Percentiles rank a stretch among this genome's conserved stretches.
Conservation (phyloP, 2,329 filamentous ascomycete genomes). For the Fusarium duplospermum region DNA sequence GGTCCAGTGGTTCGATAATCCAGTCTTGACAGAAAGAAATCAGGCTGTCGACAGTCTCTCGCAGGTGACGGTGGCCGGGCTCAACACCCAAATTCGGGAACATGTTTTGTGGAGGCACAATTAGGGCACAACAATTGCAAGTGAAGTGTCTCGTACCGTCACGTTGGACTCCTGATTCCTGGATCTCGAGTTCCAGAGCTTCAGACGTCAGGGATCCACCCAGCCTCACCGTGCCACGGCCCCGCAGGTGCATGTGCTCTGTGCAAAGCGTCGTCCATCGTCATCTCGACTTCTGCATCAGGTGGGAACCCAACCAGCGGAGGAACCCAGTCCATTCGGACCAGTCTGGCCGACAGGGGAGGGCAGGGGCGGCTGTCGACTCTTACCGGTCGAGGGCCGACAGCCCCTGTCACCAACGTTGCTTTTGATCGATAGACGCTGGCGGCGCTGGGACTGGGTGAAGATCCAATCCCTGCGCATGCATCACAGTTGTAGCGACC, state of each 20-base stretch:
- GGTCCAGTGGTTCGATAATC: not conserved
- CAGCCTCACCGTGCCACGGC: constrained; percentile 43
- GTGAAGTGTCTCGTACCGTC: constrained; percentile 38
- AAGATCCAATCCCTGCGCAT: constrained; percentile 37
- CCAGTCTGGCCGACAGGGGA: constrained; percentile 32
- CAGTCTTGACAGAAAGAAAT: not conserved
- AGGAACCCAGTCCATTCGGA: constrained; percentile 27
- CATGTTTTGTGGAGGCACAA: constrained; percentile 40
- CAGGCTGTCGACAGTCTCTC: not conserved
- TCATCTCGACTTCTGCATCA: constrained; percentile 39
- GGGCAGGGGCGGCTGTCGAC: constrained; percentile 15
- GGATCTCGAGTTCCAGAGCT: constrained; percentile 36
- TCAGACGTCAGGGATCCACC: constrained; percentile 42
- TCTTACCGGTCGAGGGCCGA: constrained; percentile 27
- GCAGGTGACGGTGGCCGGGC: not conserved
- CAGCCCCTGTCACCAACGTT: constrained; percentile 34
- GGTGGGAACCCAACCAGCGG: constrained; percentile 32
- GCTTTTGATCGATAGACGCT: constrained; percentile 41
- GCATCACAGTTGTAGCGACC: constrained; percentile 9
- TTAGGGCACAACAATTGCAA: constrained; percentile 47
- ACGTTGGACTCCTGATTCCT: constrained; percentile 42
- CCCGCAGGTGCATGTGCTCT: constrained; percentile 41
- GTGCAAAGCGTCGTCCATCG: constrained; percentile 35
- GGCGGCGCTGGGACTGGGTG: constrained; percentile 17
- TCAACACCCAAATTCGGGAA: constrained; percentile 11